Base-by-base conservation (phyloP, 2,329 filamentous ascomycete genomes). In the Torrubiella hemipterigena region DNA sequence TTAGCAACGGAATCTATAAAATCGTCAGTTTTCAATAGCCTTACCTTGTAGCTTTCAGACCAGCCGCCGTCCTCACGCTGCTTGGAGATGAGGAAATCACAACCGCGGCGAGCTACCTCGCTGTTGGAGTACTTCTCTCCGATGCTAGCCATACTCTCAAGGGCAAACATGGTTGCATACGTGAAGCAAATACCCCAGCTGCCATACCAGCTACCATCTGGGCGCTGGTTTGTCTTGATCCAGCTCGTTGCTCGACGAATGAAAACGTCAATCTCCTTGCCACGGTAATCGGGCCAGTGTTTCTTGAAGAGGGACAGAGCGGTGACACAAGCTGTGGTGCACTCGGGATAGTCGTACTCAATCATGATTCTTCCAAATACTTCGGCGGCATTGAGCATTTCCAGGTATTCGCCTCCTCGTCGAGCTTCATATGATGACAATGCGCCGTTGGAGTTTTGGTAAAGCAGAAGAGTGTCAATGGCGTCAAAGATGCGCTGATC, bases 131-230 rank as follows among this genome's bases (percentile, higher is more conserved):
- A 93, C 4, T 69, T 82, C 57, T 96, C 86, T 6, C 87, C 87
- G 5, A 85, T 74, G 28, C 77, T 81, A 6, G 75, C 70, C 43
- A 98, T 65, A 39, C 82, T 85, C 52, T 96, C 89, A 1, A 96
- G 66, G 0, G 87, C 87, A 58, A 98, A 98, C 86, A 96, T 93
- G 40, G 76, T 82, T 1, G 87, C 91, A 50, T 98, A 98, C 0
- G 87, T 95, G 56, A 93, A 98, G 60, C 91, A 98, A 46, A 98
- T 93, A 31, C 84, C 91, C 91, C 91, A 98, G 50, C 77, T 86
- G 27, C 91, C 91, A 51, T 98, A 96, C 91, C 91, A 98, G 37
- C 80, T 81, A n/a, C 91, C 91, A 44, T 96, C 85, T 0, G 67
- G 54, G 3, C 72, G 65, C 56, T 96, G 91, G 4, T 77, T 72